Conservation (phyloP, 2,329 filamentous ascomycete genomes). For the Penicillium decumbens region DNA sequence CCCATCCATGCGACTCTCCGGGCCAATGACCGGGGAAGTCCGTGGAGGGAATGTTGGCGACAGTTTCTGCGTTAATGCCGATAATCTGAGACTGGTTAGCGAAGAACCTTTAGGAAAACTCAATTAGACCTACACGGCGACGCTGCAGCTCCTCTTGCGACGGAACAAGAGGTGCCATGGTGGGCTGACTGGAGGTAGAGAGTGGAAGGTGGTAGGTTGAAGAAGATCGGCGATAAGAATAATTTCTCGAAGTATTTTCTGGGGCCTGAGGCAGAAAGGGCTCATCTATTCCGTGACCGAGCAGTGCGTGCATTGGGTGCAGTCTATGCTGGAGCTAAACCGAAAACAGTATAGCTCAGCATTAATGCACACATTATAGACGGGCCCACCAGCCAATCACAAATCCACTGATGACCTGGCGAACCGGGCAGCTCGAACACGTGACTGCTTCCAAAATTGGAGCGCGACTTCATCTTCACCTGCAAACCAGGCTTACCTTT, state of each 20-base stretch:
- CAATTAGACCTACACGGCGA: slow-evolving; percentile 35
- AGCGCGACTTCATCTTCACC: slow-evolving; percentile 30
- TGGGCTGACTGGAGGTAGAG: slow-evolving; percentile 17
- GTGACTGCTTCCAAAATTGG: slow-evolving; percentile 35
- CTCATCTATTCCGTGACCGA: slow-evolving; percentile 18
- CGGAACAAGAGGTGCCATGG: slow-evolving; percentile 43
- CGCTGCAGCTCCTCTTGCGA: slow-evolving; percentile 43
- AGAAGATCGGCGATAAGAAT: slow-evolving; percentile 24
- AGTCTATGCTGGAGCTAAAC: neutral
- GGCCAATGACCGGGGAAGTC: slow-evolving; percentile 91
- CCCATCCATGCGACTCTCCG: slow-evolving; percentile 80
- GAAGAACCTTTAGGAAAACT: neutral
- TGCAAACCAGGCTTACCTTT: slow-evolving; percentile 28
- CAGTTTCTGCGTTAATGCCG: slow-evolving; percentile 81
- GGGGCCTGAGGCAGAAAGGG: slow-evolving; percentile 25
- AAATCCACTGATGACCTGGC: slow-evolving; percentile 33
- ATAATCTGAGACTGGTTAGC: slow-evolving; percentile 58
- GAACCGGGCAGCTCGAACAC: slow-evolving; percentile 26
- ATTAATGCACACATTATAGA: slow-evolving; percentile 16
- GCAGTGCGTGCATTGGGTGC: neutral
- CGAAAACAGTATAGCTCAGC: neutral
- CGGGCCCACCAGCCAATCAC: slow-evolving; percentile 27
- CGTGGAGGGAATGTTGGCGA: slow-evolving; percentile 80
- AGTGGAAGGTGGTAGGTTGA: slow-evolving; percentile 19
- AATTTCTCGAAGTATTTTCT: slow-evolving; percentile 34